These are phyloP conservation scores for Barnettozyma vustinii DNA, from an alignment of 805 yeast genomes.

Conservation along the genomic window DNA sequence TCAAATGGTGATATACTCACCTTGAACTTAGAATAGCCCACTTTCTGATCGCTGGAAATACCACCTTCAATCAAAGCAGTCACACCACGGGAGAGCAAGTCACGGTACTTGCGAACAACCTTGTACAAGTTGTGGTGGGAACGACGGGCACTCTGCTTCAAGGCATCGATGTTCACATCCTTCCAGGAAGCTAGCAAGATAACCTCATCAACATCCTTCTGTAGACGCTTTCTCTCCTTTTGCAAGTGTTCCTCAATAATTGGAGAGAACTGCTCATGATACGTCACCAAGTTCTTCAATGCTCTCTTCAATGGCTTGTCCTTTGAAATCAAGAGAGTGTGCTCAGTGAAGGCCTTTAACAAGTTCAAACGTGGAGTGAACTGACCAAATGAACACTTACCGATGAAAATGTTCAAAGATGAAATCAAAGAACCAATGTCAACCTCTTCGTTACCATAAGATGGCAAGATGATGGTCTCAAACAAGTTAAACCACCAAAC, in stretches of 20 bases:
- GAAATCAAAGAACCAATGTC: constrained; percentile 36
- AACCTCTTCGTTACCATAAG: constrained; percentile 32
- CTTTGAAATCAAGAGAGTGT: constrained; percentile 34
- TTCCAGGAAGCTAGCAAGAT: constrained; percentile 94
- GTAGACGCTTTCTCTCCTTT: constrained; percentile 47
- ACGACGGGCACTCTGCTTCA: constrained; percentile 87
- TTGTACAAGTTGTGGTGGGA: constrained; percentile 85
- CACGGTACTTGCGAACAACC: constrained; percentile 75
- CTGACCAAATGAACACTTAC: constrained; percentile 76
- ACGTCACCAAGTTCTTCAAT: constrained; percentile 52
- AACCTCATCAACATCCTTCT: constrained; percentile 78
- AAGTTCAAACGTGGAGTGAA: constrained; percentile 53
- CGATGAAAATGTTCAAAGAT: constrained; percentile 69
- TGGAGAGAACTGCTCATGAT: constrained; percentile 60
- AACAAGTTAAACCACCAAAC: constrained; percentile 91
- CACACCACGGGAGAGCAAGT: constrained; percentile 47
- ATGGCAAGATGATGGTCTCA: constrained; percentile 62
- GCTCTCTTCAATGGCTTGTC: constrained; percentile 31
- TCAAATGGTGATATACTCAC: constrained; percentile 10
- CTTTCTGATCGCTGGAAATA: constrained; percentile 27
- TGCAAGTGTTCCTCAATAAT: constrained; percentile 41
- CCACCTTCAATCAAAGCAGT: constrained; percentile 57
- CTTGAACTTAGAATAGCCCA: constrained; percentile 2
- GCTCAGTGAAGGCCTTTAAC: constrained; percentile 58
- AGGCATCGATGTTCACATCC: constrained; percentile 88